Evolutionary conservation across 805 yeast genomes (phyloP).

Genomic region (Barnettozyma sp.): DNA sequence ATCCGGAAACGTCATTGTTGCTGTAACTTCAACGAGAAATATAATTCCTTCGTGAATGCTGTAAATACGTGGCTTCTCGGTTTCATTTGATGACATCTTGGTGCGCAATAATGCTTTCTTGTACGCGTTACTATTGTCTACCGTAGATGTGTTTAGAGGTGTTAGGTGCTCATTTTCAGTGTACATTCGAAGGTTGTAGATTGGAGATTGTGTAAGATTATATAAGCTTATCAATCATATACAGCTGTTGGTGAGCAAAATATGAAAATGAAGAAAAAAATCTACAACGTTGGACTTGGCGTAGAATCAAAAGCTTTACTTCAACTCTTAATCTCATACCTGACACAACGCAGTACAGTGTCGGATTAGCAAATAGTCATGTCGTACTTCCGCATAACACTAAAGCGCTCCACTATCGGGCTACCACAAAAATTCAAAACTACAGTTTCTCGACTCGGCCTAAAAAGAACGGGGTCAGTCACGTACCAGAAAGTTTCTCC

Average conservation of each 20-base stretch:
- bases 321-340: background rate
- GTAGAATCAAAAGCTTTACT: background rate
- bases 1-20: conserved; percentile 36
- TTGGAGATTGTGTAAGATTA: too few relatives aligned
- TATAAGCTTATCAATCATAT: too few relatives aligned
- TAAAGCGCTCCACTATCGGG: conserved; percentile 78
- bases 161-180: too few relatives aligned
- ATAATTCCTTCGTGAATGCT: conserved; percentile 58
- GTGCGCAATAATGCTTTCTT: too few relatives aligned
- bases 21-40: conserved; percentile 55
- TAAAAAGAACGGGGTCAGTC: conserved; percentile 64
- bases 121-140: too few relatives aligned
- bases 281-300: too few relatives aligned
- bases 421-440: conserved; percentile 61
- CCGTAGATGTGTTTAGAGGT: too few relatives aligned
- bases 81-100: conserved; percentile 2
- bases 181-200: too few relatives aligned
- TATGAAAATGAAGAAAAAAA: too few relatives aligned
- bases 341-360: too few relatives aligned
- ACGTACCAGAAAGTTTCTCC: conserved; percentile 71
- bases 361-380: too few relatives aligned
- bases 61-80: conserved; percentile 15
- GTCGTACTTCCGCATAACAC: conserved; percentile 61
- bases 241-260: too few relatives aligned
- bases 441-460: conserved; percentile 67